Base-by-base conservation (phyloP, 1,284 basidiomycete genomes). In the Ustilago bromivora region DNA sequence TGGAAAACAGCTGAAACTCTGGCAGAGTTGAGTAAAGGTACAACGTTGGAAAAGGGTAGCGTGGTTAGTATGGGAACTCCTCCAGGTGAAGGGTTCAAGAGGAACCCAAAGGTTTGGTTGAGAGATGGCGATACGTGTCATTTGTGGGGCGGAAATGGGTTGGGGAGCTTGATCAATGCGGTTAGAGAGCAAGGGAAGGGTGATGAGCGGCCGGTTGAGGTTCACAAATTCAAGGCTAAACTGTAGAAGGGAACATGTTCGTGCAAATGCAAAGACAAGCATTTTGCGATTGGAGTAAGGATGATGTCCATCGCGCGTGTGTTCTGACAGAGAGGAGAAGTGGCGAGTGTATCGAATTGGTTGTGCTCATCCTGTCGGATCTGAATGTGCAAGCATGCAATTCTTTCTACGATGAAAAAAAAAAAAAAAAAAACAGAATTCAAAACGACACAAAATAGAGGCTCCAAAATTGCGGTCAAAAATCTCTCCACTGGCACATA, bases 31-130 rank as follows among this genome's bases (percentile, higher is more conserved):
- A 71, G 66, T 31, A 69, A 60, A 36, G 94, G 92, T 1, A 94
- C 94, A 4, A 96, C 94, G 0, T 90, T 97, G 31, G 90, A 91
- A 71, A 90, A 93, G 0, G 95, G 94, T 1, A 91, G 92, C 0
- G 88, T 95, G 71, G 92, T 95, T 80, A 89, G 94, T 80, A 95
- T 93, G 55, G 80, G 72, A 1, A 82, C 78, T 4, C 73, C 61
- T 2, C 79, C 85, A 1, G 87, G 93, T 31, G 92, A 94, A 36
- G 94, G 94, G 0, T 93, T 92, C 76, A 91, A 91, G 47, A 89
- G 89, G 81, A 90, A 91, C 53, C 92, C 93, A 0, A 89, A 91
- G 1, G 65, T 92, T 11, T 93, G 90, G 83, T 88, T 96, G 36
- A 91, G 91, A 85, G 87, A 93, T 72, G 93, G 93, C 0, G 94